Base-by-base conservation (phyloP, 2,329 filamentous ascomycete genomes). In the Cordyceps tenuipes region DNA sequence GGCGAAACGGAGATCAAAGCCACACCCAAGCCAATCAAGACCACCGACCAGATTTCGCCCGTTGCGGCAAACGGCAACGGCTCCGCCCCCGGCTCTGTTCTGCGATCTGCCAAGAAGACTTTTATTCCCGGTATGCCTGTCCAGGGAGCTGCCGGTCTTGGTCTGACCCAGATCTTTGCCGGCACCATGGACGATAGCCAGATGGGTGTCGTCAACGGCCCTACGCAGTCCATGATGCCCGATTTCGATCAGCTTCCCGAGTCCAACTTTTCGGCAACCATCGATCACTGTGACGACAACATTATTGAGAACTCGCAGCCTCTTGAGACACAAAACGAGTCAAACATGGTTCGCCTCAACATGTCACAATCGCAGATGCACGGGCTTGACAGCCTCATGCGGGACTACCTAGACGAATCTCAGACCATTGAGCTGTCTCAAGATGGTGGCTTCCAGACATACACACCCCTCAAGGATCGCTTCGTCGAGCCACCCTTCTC, bases 91-190 rank as follows among this genome's bases (percentile, higher is more conserved):
- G 83, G 79, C 17, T 88, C 86, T 0, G 83, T 87, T 2, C 70
- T 88, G n/a, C 82, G 86, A 46, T 88, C 85, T 4, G 85, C 85
- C 2, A 86, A 81, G 62, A 89, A 88, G 72, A 81, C 77, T 0
- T 87, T 88, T 65, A 88, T 90, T 61, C 88, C 87, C 3, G 86
- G 85, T 1, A 74, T 90, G 21, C 82, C 86, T 2, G 78, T 86
- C 4, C 72, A 79, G 23, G 82, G 79, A 0, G 79, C 83, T 23
- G 84, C 83, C 41, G 85, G 84, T 3, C 75, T 96, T 47, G 89
- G 90, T 10, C 79, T 96, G 49, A 95, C 91, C 0, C 92, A 96
- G 67, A 93, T 94, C 63, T 97, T 96, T 69, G 89, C 89, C 5
- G 90, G 90, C 13, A 96, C 91, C 1, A 88, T 97, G 84, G 91